These are phyloP conservation scores for Postia placenta DNA, from an alignment of 768 basidiomycete genomes.

Conservation along the genomic window DNA sequence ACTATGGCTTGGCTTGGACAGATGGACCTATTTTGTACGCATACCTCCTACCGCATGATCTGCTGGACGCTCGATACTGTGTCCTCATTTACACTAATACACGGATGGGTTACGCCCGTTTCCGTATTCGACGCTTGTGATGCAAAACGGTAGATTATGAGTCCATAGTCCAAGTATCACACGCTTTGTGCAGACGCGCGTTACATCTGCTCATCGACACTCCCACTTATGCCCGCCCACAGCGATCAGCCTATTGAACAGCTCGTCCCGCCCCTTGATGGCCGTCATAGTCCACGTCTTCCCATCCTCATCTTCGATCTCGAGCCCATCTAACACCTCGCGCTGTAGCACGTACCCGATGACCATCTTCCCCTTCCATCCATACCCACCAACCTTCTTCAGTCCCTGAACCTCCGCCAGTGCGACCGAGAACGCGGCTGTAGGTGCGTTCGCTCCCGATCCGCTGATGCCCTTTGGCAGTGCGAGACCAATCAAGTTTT, in stretches of 20 bases:
- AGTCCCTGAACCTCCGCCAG: slow-evolving; percentile 24
- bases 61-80: too few relatives aligned
- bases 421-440: slow-evolving; percentile 24
- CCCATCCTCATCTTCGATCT: slow-evolving; percentile 21
- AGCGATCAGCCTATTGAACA: slow-evolving; percentile 28
- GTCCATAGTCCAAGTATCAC: too few relatives aligned
- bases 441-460: slow-evolving; percentile 7
- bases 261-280: slow-evolving; percentile 27
- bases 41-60: background rate
- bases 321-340: slow-evolving; percentile 25
- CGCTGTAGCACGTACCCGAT: slow-evolving; percentile 27
- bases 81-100: too few relatives aligned
- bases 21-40: background rate
- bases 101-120: too few relatives aligned
- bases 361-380: slow-evolving; percentile 33
- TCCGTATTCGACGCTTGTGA: too few relatives aligned
- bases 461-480: background rate
- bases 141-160: too few relatives aligned
- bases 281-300: slow-evolving; percentile 21
- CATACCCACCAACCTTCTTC: slow-evolving; percentile 31
- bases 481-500: background rate
- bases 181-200: too few relatives aligned
- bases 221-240: slow-evolving; percentile 25
- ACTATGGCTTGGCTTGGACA: slow-evolving; percentile 1
- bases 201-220: slow-evolving; percentile 14